Base-by-base conservation (phyloP, 179 eudicot species). In the Patellifolia procumbens region DNA sequence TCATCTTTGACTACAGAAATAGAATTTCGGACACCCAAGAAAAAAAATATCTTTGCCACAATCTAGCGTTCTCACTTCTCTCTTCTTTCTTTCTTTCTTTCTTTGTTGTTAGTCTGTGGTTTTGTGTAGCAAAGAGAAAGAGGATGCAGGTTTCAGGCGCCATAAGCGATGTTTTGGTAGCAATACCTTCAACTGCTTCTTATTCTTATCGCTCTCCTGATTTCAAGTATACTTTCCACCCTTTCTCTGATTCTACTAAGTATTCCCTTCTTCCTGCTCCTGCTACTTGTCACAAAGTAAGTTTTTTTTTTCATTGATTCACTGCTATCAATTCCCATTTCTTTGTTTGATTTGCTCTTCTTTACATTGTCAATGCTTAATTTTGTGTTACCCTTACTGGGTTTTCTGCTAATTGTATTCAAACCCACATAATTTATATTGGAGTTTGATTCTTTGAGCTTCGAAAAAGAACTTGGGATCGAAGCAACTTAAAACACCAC, bases 91-190 rank as follows among this genome's bases (percentile, higher is more conserved):
- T 31, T 26, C 12, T 7, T 4, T n/a, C n/a, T n/a, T n/a, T n/a
- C n/a, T n/a, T n/a, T n/a, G n/a, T n/a, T n/a, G n/a, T n/a, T n/a
- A n/a, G n/a, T n/a, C n/a, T n/a, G n/a, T n/a, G n/a, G n/a, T n/a
- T n/a, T n/a, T n/a, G n/a, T n/a, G n/a, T n/a, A n/a, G 19, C 11
- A 15, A 13, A 26, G 16, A 24, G 29, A 43, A 53, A 20, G 15
- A 72, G 20, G 78, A 92, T 91, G 96, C 88, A 83, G 79, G 81
- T 88, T 13, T 85, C 87, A 49, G 96, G 89, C 24, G 85, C 81
- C 1, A 79, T 88, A 2, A 78, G 84, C 71, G 97, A 92, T 74
- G 90, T 85, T 31, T 68, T 89, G 74, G 85, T 84, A 37, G 83
- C 81, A 28, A 80, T 81, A 3, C 88, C 92, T 11, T 83, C 86